Percentiles rank a stretch among this genome's conserved stretches.
These are phyloP conservation scores for Marasmius fiardii DNA, from an alignment of 1,284 basidiomycete species.

Conservation along the genomic window DNA sequence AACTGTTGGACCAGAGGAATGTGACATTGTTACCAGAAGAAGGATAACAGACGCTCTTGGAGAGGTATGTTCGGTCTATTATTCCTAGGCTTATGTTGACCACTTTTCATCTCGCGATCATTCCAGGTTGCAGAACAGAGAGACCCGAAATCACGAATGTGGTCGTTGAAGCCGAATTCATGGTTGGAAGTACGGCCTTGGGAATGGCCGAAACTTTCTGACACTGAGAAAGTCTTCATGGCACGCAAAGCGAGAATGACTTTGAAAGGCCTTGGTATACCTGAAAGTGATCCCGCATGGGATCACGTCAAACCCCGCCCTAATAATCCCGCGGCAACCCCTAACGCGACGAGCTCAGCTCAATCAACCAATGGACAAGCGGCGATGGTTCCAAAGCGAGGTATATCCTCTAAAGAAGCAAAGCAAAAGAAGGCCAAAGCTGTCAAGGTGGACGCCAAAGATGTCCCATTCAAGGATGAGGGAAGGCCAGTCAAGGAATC, in stretches of 20 bases:
- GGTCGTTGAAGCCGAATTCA: constrained; percentile 47
- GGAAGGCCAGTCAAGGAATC: constrained; percentile 23
- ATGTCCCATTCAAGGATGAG: constrained; percentile 55
- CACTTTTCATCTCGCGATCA: constrained; percentile 3
- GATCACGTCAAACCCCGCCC: constrained; percentile 33
- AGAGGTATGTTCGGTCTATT: constrained; percentile 34
- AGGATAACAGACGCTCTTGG: constrained; percentile 44
- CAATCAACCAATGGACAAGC: constrained; percentile 1
- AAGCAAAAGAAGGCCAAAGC: constrained; percentile 43
- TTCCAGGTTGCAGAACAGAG: constrained; percentile 50
- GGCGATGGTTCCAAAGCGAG: constrained; percentile 33
- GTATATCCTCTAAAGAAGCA: constrained; percentile 37
- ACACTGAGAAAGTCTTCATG: constrained; percentile 41
- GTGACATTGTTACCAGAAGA: constrained; percentile 28
- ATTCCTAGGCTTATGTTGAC: constrained; percentile 1
- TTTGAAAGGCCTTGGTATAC: constrained; percentile 47
- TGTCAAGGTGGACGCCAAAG: constrained; percentile 37
- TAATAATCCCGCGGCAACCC: constrained; percentile 12
- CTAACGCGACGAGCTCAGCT: constrained; percentile 8
- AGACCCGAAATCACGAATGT: constrained; percentile 36
- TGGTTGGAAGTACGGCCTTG: constrained; percentile 71
- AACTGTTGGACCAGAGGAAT: constrained; percentile 35
- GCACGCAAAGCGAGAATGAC: constrained; percentile 45
- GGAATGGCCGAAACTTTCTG: constrained; percentile 48
- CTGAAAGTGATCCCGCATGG: constrained; percentile 58